Evolutionary conservation across 768 basidiomycete species (phyloP), one percentile per base, ranked within the genome.

Genomic region (Lactarius psammicola): DNA sequence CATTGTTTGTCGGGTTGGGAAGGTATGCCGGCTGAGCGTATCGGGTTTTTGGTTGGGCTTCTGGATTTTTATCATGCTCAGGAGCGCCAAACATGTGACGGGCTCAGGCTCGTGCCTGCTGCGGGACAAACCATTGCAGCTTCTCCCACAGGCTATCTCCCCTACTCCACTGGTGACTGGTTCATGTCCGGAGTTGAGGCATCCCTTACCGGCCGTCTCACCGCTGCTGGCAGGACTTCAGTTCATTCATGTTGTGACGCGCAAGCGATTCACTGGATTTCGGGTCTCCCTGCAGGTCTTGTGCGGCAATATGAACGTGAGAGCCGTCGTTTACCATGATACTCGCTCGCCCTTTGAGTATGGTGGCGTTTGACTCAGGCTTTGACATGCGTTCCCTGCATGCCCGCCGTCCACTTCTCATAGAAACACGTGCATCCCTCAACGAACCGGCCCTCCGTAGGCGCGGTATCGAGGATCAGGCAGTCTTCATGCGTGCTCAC

Each of bases 401-500:
- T 56, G 44, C 33, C 18, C n/a, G n/a, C 18, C 11, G 40, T 28
- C 13, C 26, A 28, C 33, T 26, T 65, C 65, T 57, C 56, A 42
- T 38, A 17, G 58, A 59, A 66, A 62, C 65, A 66, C 65, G 57
- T 66, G 65, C 55, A 59, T 6, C 30, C 65, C 65, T 66, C 65
- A 33, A 62, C 28, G 55, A 42, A 62, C 3, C 65, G 17, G 57
- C 33, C 56, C 56, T 58, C 44, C 10, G 26, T 53, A 42, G 15
- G 65, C 49, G 23, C 60, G 49, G 36, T 17, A 31, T 56, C 15
- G 60, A 53, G 49, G 23, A 66, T 51, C 46, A 53, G 65, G 56
- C 31, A 28, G 26, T 33, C 28, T 51, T 58, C 55, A 61, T 62
- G 28, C 33, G 56, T 18, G 36, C 15, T 31, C n/a, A 53, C 60